Base-by-base conservation (phyloP, 2,329 filamentous ascomycete species). In the Dothideomycetes sp. region DNA sequence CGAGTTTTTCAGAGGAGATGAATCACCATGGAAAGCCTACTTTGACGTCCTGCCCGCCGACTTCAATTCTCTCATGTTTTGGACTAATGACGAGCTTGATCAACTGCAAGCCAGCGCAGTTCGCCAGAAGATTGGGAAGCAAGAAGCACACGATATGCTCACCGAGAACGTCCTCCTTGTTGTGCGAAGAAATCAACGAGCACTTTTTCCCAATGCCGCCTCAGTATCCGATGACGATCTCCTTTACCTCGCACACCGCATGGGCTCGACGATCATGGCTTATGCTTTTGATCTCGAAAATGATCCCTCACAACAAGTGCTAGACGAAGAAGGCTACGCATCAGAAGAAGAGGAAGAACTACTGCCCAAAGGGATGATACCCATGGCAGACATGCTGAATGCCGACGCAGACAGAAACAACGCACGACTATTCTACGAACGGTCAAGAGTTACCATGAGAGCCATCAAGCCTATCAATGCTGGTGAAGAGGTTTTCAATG, bases 21-120 rank as follows among this genome's bases (percentile, higher is more conserved):
- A 61, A 1, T 93, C 85, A 1, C 64, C 61, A 7, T 94, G 87
- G 87, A 74, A 76, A 46, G 69, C 77, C 0, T 94, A 94, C 59
- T 77, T 94, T 48, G 70, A 77, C 42, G 67, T 94, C 15, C 69
- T 94, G 3, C 85, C 86, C 3, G 45, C 41, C 19, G 53, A 63
- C 2, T 94, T 94, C 54, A 75, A 91, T 57, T 93, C 85, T 3
- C 73, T 88, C 48, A 94, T 95, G 83, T 94, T 88, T 63, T 95
- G 88, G 88, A 67, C 73, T 2, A 65, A 72, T 1, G 62, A 66
- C 1, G 86, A 94, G 57, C 67, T 94, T 3, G 62, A 66, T 1
- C 69, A 81, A 51, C 73, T 94, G 5, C 80, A 88, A 60, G 83
- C 80, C 15, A 88, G 84, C 53, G 75, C 84, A 1, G 75, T 91